phyloP scores from a whole-genome alignment of 768 basidiomycete species.

The Macrolepiota fuliginosa region DNA sequence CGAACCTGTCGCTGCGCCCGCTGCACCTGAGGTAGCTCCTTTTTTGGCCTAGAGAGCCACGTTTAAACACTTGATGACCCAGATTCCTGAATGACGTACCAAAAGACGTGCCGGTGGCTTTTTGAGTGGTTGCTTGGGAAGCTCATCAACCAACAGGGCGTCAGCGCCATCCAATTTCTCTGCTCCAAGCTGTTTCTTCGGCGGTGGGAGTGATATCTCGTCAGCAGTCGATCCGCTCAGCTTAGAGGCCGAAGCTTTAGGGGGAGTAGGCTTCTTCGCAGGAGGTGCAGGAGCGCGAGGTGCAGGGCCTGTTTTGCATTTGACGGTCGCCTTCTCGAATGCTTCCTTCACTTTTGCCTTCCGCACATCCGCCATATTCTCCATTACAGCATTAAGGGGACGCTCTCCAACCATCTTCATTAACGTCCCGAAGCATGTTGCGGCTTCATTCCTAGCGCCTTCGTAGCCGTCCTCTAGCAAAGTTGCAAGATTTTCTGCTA shows the following conservation, averaged over 20 bases:
- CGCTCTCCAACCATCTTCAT: slow-evolving; percentile 98
- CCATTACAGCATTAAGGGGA: slow-evolving; percentile 82
- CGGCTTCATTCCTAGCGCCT: slow-evolving; percentile 88
- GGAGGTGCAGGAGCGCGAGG: slow-evolving; percentile 47
- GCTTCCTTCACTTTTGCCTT: slow-evolving; percentile 94
- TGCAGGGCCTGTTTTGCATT: slow-evolving; percentile 68
- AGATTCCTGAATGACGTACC: slow-evolving; percentile 8
- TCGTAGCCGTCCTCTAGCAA: slow-evolving; percentile 88
- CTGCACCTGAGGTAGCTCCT: slow-evolving; percentile 25
- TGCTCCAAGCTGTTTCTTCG: slow-evolving; percentile 42
- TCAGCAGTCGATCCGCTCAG: slow-evolving; percentile 24
- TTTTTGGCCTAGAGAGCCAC: slow-evolving; percentile 48
- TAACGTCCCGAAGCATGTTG: slow-evolving; percentile 79
- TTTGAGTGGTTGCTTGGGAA: slow-evolving; percentile 40
- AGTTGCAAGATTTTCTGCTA: slow-evolving; percentile 71
- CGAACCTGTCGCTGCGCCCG: slow-evolving; percentile 30
- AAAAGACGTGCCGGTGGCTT: slow-evolving; percentile 48
- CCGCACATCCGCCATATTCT: slow-evolving; percentile 80
- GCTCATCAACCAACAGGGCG: slow-evolving; percentile 21
- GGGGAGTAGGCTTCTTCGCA: slow-evolving; percentile 27
- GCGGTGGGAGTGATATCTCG: slow-evolving; percentile 23
- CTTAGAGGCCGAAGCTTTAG: slow-evolving; percentile 20
- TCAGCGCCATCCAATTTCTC: background rate
- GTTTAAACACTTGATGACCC: background rate
- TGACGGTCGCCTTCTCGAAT: slow-evolving; percentile 88